Conservation (phyloP, 2,329 filamentous ascomycete genomes). For the Coniochaeta sp. region DNA sequence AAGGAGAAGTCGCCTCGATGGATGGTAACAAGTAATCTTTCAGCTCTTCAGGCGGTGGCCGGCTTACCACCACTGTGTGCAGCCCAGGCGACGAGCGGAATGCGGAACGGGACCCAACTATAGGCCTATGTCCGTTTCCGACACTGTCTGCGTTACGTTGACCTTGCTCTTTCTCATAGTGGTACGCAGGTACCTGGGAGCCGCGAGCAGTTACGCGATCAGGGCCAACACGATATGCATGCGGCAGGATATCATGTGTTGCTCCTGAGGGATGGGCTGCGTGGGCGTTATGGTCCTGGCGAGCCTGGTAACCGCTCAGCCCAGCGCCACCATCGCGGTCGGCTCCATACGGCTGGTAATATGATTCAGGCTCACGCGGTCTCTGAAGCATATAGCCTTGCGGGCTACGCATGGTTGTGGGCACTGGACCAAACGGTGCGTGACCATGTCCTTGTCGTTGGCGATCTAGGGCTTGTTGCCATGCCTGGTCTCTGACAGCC, state of each 20-base stretch:
- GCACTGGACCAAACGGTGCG: not conserved
- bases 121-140: constrained; percentile 8
- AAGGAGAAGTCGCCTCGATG: constrained; percentile 35
- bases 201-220: not conserved
- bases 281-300: not conserved
- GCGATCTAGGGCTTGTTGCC: constrained; percentile 23
- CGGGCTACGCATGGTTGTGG: not conserved
- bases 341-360: not conserved
- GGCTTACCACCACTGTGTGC: constrained; percentile 11
- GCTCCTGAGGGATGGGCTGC: not conserved
- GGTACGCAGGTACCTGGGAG: not conserved
- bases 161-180: not conserved
- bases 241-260: not conserved
- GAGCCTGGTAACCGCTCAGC: not conserved
- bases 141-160: not conserved
- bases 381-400: not conserved
- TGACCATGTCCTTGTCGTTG: constrained; percentile 15
- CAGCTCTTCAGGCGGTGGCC: constrained; percentile 17
- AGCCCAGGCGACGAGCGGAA: constrained; percentile 7
- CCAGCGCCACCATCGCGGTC: not conserved
- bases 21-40: constrained; percentile 39
- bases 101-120: constrained; percentile 12
- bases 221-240: not conserved
- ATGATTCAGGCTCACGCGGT: not conserved
- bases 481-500: constrained; percentile 21